Base-by-base conservation (phyloP, 352 stramenopile species). In the Elongisporangium undulatum region DNA sequence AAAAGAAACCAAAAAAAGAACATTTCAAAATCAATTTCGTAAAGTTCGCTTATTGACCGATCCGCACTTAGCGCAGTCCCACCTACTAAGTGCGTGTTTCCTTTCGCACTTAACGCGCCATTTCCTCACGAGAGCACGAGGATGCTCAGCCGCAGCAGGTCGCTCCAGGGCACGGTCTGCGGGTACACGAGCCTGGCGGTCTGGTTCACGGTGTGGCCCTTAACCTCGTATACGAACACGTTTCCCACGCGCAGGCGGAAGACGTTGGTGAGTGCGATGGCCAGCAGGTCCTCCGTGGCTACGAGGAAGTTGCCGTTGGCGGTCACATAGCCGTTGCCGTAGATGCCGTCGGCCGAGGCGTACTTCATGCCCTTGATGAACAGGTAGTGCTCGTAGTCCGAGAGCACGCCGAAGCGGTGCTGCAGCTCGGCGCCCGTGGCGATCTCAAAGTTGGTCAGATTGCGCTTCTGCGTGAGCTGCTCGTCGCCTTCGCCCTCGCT, bases 361-460 rank as follows among this genome's bases (percentile, higher is more conserved):
- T 75, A 80, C 61, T 80, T 78, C 9, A 80, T 58, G 8, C 74
- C 74, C 48, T 79, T 77, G 50, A 79, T 75, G 58, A 73, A 75
- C 0, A 75, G 66, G 53, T 72, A 75, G 51, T 75, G 72, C 21
- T 75, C 61, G 22, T 72, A 75, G 16, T 56, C 50, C 1, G 65
- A 61, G 22, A 75, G 55, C 1, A 75, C 41, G 1, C 68, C 65
- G 51, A 62, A 72, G n/a, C 65, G 68, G 24, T 67, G 56, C 23
- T 68, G 62, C 26, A 76, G 41, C 24, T 76, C 69, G 19, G 69
- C 69, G 16, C 69, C 69, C 2, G 69, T 76, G 12, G 69, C 72
- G 49, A 76, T 39, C 41, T 76, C 69, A 26, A 76, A 76, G 41
- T 73, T 76, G 53, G 69, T 76, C 12, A 73, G 63, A 48, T 70